Evolutionary conservation across 331 rosid genomes (phyloP).

Genomic region (Erythrophleum ivorense): DNA sequence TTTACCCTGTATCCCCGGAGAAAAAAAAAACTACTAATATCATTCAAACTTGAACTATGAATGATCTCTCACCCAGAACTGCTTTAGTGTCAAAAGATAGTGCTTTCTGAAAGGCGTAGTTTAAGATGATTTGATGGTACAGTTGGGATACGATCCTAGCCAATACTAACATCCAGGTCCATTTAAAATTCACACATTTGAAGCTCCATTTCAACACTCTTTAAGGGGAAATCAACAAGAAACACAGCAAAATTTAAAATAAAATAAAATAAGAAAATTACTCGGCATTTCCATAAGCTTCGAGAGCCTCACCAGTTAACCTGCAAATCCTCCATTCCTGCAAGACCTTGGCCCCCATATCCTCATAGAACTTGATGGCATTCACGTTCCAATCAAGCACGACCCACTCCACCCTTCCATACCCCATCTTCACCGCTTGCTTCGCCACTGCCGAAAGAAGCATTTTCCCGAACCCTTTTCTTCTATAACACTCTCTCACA

Average conservation of each 20-base stretch:
- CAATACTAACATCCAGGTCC: too few relatives aligned
- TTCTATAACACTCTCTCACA: conserved; percentile 76
- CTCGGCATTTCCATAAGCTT: conserved; percentile 50
- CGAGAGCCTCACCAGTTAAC: conserved; percentile 67
- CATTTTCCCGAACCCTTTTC: conserved; percentile 76
- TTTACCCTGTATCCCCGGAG: too few relatives aligned
- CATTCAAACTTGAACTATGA: too few relatives aligned
- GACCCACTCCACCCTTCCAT: conserved; percentile 84
- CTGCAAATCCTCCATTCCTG: conserved; percentile 80
- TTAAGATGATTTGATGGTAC: too few relatives aligned
- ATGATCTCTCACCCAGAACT: too few relatives aligned
- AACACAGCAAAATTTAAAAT: too few relatives aligned
- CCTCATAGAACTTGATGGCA: conserved; percentile 77
- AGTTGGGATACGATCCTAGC: too few relatives aligned
- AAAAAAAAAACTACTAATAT: too few relatives aligned
- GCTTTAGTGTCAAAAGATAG: too few relatives aligned
- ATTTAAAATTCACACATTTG: background rate
- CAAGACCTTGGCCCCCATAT: conserved; percentile 79
- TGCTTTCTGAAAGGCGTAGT: too few relatives aligned
- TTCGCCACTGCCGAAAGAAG: conserved; percentile 70
- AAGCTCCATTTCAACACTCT: background rate
- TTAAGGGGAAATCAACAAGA: too few relatives aligned
- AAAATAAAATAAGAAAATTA: background rate
- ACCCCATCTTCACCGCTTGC: conserved; percentile 88
- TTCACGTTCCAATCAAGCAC: conserved; percentile 85